These are phyloP conservation scores for Cadophora sp. DNA, from an alignment of 2,329 filamentous ascomycete species.

Conservation along the genomic window DNA sequence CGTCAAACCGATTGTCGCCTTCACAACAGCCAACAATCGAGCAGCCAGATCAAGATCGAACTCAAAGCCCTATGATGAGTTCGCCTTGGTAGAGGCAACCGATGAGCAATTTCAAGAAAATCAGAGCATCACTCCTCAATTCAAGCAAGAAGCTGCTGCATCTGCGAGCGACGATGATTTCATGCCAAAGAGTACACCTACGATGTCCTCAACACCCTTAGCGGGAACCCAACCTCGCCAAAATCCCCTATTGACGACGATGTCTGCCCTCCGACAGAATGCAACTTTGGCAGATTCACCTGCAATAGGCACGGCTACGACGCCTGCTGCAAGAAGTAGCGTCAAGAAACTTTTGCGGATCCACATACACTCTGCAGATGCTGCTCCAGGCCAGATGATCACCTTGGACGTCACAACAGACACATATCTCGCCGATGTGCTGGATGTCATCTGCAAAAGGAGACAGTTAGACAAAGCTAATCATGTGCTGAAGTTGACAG, in stretches of 20 bases:
- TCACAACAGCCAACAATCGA: constrained; percentile 81
- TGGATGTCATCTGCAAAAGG: constrained; percentile 79
- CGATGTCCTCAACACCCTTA: constrained; percentile 34
- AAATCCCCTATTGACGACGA: constrained; percentile 69
- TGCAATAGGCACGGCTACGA: constrained; percentile 46
- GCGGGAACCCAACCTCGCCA: constrained; percentile 49
- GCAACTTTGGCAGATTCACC: constrained; percentile 63
- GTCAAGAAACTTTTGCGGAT: constrained; percentile 76
- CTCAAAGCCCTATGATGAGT: constrained; percentile 82
- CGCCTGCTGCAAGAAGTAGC: constrained; percentile 52
- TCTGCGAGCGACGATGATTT: constrained; percentile 50
- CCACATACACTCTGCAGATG: constrained; percentile 73
- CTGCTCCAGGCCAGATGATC: constrained; percentile 75
- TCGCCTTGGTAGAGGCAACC: constrained; percentile 77
- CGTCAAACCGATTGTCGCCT: constrained; percentile 76
- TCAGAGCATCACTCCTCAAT: constrained; percentile 70
- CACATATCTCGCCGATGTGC: constrained; percentile 82
- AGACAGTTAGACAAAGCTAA: constrained; percentile 79
- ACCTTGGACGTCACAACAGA: constrained; percentile 80
- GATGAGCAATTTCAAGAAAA: constrained; percentile 73
- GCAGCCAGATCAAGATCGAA: constrained; percentile 66
- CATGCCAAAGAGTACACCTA: constrained; percentile 47
- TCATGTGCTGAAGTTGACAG: constrained; percentile 79
- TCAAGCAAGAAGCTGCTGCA: constrained; percentile 59
- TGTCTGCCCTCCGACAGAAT: constrained; percentile 57